Conservation (phyloP, 2,329 filamentous ascomycete genomes). For the Ophiostoma ips region DNA sequence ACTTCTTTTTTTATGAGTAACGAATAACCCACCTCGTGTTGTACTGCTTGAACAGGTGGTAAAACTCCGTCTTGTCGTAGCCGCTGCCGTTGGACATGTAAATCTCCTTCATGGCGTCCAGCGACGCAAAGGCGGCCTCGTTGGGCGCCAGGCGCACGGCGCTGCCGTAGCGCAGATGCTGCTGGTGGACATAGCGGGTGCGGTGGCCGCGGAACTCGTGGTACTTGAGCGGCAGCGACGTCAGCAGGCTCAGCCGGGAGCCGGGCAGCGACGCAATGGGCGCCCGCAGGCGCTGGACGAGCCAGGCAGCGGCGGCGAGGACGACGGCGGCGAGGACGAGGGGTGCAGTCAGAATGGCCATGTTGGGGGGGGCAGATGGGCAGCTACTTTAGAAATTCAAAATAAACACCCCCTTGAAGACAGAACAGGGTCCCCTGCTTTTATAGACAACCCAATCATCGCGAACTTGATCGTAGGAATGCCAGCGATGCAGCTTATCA, state of each 20-base stretch:
- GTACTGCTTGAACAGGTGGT: constrained; percentile 44
- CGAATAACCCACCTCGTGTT: constrained; percentile 20
- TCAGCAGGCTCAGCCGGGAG: constrained; percentile 32
- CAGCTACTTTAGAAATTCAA: background rate
- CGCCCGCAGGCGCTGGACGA: constrained; percentile 17
- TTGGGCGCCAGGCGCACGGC: constrained; percentile 42
- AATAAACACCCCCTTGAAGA: background rate
- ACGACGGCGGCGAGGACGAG: background rate
- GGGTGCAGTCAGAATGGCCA: constrained; percentile 1
- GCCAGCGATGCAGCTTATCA: constrained; percentile 2
- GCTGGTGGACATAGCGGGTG: constrained; percentile 37
- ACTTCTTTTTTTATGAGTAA: too few relatives aligned
- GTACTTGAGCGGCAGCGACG: constrained; percentile 37
- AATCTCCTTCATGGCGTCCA: constrained; percentile 44
- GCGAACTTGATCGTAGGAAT: too few relatives aligned
- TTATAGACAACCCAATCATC: too few relatives aligned
- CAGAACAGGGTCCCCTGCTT: too few relatives aligned
- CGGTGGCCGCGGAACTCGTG: constrained; percentile 40
- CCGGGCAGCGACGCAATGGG: constrained; percentile 32
- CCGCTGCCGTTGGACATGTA: constrained; percentile 48
- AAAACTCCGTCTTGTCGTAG: constrained; percentile 52
- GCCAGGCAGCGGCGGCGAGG: background rate
- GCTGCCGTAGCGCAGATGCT: constrained; percentile 42
- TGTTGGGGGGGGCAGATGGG: background rate
- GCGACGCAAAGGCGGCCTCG: constrained; percentile 44